Evolutionary conservation across 164 flowering plant genomes (phyloP).

Genomic region (Kalanchoe fedtschenkoi): DNA sequence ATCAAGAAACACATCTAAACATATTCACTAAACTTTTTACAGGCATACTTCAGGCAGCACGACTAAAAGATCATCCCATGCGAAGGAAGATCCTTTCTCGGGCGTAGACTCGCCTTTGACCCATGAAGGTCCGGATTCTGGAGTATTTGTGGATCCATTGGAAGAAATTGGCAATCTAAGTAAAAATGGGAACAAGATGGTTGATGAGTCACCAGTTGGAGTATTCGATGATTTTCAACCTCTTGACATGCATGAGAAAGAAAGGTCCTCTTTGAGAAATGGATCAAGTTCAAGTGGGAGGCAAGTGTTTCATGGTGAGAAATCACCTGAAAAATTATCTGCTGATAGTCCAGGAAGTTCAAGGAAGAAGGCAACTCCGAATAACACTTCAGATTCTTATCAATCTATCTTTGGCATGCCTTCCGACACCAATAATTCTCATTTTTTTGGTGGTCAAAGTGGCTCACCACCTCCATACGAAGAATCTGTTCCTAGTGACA

Average conservation of each 20-base stretch:
- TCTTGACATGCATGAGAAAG: constrained; percentile 32
- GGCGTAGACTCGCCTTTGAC: constrained; percentile 39
- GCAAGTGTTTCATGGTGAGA: constrained; percentile 21
- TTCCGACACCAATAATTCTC: constrained; percentile 29
- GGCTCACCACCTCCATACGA: constrained; percentile 30
- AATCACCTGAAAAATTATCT: constrained; percentile 26
- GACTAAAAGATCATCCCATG: constrained; percentile 25
- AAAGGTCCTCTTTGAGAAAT: constrained; percentile 27
- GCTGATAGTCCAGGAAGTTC: constrained; percentile 24
- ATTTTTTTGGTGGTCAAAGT: constrained; percentile 22
- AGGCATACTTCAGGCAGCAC: constrained; percentile 24
- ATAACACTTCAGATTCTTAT: constrained; percentile 33
- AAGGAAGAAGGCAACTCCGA: constrained; percentile 28
- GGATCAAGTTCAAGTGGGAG: constrained; percentile 16
- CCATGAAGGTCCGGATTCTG: constrained; percentile 31
- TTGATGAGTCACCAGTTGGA: constrained; percentile 27
- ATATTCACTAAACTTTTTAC: constrained; percentile 17
- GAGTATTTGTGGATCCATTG: constrained; percentile 36
- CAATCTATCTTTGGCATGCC: constrained; percentile 44
- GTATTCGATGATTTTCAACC: constrained; percentile 55
- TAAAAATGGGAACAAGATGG: constrained; percentile 24
- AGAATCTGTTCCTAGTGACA: constrained; percentile 22
- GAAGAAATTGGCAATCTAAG: constrained; percentile 35
- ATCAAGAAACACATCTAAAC: not conserved
- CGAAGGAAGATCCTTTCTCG: constrained; percentile 61